phyloP scores from a whole-genome alignment of 2,329 filamentous ascomycete species.

The Metarhizium anisopliae region DNA sequence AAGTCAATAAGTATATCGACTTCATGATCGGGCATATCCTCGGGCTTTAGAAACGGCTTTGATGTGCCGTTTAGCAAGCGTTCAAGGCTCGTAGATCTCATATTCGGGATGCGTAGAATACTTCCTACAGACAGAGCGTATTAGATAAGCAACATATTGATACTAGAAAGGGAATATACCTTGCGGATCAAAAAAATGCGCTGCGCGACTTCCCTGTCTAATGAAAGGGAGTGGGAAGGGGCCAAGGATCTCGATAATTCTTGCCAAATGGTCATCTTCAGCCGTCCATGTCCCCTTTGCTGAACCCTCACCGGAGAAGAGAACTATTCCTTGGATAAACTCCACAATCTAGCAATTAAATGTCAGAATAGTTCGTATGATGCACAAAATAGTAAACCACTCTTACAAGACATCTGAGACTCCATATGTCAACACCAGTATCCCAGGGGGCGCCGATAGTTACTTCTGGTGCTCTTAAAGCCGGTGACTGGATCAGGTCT shows the following conservation, averaged over 20 bases:
- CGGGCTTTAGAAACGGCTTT: neutral
- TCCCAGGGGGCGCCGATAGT: slow-evolving; percentile 14
- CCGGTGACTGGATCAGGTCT: slow-evolving; percentile 13
- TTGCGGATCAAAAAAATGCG: neutral
- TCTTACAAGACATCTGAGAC: slow-evolving; percentile 10
- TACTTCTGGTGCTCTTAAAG: slow-evolving; percentile 16
- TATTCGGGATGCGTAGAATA: neutral
- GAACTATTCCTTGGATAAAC: neutral
- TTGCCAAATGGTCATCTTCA: slow-evolving; percentile 2
- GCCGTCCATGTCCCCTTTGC: neutral
- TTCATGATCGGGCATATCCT: neutral
- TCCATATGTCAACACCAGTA: slow-evolving; percentile 12
- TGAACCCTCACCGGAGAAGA: neutral
- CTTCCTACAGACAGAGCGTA: neutral
- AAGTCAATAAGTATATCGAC: neutral
- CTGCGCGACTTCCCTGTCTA: neutral
- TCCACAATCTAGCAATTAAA: neutral
- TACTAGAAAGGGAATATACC: neutral
- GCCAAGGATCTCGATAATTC: neutral
- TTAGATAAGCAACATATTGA: neutral
- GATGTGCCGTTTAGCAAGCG: neutral
- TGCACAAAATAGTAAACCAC: neutral
- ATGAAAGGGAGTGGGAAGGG: neutral
- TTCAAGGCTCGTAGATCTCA: neutral
- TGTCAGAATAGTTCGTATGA: neutral